These are phyloP conservation scores for Epithemia pelagica DNA, from an alignment of 108 stramenopile genomes.

Conservation along the genomic window DNA sequence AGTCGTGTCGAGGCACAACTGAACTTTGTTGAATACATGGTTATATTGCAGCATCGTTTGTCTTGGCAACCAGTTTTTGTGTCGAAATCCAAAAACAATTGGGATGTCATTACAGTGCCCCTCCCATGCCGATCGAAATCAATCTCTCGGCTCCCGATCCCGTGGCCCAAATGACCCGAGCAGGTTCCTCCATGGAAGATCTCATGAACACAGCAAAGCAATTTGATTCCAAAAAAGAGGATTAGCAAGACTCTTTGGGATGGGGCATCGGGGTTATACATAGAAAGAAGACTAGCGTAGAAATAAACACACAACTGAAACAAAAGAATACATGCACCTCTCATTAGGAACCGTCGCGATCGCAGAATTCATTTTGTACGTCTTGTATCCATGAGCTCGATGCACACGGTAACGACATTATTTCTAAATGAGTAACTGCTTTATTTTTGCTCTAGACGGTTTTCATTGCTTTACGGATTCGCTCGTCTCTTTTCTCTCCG, in stretches of 20 bases:
- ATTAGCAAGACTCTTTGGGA: not conserved
- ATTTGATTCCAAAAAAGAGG: not conserved
- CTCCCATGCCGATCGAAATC: constrained; percentile 13
- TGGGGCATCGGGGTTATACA: too few species aligned
- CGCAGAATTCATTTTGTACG: too few species aligned
- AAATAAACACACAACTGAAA: too few species aligned
- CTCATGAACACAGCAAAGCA: not conserved
- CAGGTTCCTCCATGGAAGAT: not conserved
- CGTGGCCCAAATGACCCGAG: not conserved
- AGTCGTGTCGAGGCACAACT: constrained; percentile 46
- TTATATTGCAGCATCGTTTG: constrained; percentile 45
- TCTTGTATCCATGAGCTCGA: too few species aligned
- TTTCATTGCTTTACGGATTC: too few species aligned
- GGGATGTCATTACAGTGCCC: constrained; percentile 40
- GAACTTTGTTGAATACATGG: constrained; percentile 38
- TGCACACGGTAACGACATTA: too few species aligned
- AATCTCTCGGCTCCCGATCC: not conserved
- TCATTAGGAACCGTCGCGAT: too few species aligned
- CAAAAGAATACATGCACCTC: too few species aligned
- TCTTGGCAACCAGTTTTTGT: constrained; percentile 38
- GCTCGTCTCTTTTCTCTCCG: too few species aligned
- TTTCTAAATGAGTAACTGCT: too few species aligned
- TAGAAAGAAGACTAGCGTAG: too few species aligned
- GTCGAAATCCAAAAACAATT: constrained; percentile 59
- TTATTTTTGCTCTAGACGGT: too few species aligned